phyloP scores from a whole-genome alignment of 176 grass and related monocot species.

The Metroxylon sagu region DNA sequence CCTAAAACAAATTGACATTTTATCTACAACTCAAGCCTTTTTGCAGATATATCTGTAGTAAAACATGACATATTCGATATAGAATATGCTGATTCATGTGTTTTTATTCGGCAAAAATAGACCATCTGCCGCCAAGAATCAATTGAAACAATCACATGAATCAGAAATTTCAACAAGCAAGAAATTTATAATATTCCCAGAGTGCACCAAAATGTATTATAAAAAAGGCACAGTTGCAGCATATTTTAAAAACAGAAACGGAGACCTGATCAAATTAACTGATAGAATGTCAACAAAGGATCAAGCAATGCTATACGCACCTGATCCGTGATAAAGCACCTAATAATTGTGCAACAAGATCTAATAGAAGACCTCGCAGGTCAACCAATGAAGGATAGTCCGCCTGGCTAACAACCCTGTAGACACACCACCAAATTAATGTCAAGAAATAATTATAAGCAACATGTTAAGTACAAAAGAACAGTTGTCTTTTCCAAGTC shows the following conservation, averaged over 20 bases:
- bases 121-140: no score
- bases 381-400: constrained; percentile 98
- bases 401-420: constrained; percentile 85
- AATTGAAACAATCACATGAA: no score
- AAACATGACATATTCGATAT: no score
- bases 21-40: no score
- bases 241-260: constrained; percentile 13
- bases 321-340: constrained; percentile 93
- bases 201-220: no score
- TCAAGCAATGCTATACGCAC: constrained; percentile 31
- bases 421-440: neutral
- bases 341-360: constrained; percentile 89
- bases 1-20: no score
- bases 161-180: no score
- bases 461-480: constrained; percentile 4
- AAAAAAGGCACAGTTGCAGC: neutral
- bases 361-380: constrained; percentile 84
- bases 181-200: no score
- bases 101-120: no score
- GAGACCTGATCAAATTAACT: neutral
- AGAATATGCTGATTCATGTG: no score
- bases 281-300: no score
- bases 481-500: neutral
- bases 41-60: no score
- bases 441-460: neutral